These are phyloP conservation scores for Cystobasidium ongulense DNA, from an alignment of 768 basidiomycete species.

Conservation along the genomic window DNA sequence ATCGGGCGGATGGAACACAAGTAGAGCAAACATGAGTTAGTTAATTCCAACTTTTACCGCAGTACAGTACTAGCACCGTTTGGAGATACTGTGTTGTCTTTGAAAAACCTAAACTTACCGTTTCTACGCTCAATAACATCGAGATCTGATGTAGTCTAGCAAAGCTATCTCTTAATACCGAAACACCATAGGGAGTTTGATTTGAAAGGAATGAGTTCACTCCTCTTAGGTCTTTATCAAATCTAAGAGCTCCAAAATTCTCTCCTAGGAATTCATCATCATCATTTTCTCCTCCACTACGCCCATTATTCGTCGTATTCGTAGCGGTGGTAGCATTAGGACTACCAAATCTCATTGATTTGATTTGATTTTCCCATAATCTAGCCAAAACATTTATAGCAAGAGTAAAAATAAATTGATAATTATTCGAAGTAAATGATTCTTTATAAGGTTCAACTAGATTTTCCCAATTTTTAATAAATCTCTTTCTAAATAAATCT, in stretches of 20 bases:
- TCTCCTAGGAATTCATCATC: not conserved
- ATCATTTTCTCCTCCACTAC: not conserved
- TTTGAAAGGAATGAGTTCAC: slow-evolving; percentile 73
- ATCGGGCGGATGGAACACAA: not conserved
- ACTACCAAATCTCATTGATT: slow-evolving; percentile 65
- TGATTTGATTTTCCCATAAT: slow-evolving; percentile 86
- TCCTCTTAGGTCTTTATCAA: slow-evolving; percentile 82
- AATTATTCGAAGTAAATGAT: slow-evolving; percentile 77
- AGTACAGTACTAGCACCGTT: too few relatives aligned
- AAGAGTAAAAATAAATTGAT: slow-evolving; percentile 72
- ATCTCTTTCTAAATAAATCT: slow-evolving; percentile 79
- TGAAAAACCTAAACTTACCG: slow-evolving; percentile 34
- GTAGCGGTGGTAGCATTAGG: slow-evolving; percentile 54
- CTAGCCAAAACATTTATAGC: slow-evolving; percentile 79
- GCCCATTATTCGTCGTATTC: not conserved
- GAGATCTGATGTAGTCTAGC: slow-evolving; percentile 84
- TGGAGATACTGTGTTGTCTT: not conserved
- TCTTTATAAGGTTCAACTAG: slow-evolving; percentile 83
- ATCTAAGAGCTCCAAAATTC: slow-evolving; percentile 88
- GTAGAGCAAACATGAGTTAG: not conserved
- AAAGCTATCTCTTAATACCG: slow-evolving; percentile 70
- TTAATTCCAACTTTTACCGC: too few relatives aligned
- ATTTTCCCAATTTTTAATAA: slow-evolving; percentile 77
- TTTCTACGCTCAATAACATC: slow-evolving; percentile 66
- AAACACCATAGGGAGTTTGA: slow-evolving; percentile 81